These are phyloP conservation scores for Omphalea diandra DNA, from an alignment of 441 rosid species.

Conservation along the genomic window DNA sequence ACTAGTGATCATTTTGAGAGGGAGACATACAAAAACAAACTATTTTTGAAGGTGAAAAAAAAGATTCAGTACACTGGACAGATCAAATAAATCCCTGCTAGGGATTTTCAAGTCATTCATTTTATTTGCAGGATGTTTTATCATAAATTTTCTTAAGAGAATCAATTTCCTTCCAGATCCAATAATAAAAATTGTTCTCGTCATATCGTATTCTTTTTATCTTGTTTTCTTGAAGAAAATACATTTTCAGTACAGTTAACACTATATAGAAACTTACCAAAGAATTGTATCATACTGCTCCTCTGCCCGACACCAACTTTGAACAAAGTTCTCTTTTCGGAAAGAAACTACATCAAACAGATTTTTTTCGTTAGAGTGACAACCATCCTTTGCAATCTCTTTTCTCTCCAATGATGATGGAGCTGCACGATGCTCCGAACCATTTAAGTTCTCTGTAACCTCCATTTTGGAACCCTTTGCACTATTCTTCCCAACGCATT, in stretches of 20 bases:
- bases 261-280: constrained; percentile 45
- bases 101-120: not conserved
- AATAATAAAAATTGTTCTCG: not conserved
- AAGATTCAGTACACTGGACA: not conserved
- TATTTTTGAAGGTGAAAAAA: no score
- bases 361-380: constrained; percentile 32
- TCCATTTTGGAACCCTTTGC: constrained; percentile 29
- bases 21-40: not conserved
- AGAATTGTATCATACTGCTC: constrained; percentile 75
- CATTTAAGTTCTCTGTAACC: constrained; percentile 24
- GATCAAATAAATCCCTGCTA: not conserved
- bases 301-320: constrained; percentile 33
- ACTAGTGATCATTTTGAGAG: no score
- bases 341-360: constrained; percentile 66
- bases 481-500: constrained; percentile 28
- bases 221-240: not conserved
- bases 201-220: not conserved
- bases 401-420: no score
- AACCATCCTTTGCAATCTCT: constrained; percentile 19
- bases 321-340: constrained; percentile 71
- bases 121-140: not conserved
- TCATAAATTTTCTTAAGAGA: not conserved
- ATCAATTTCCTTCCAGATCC: not conserved
- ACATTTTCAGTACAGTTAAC: constrained; percentile 2
- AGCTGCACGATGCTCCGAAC: constrained; percentile 23